These are phyloP conservation scores for Microdochium paspali DNA, from an alignment of 2,329 filamentous ascomycete genomes.

Conservation along the genomic window DNA sequence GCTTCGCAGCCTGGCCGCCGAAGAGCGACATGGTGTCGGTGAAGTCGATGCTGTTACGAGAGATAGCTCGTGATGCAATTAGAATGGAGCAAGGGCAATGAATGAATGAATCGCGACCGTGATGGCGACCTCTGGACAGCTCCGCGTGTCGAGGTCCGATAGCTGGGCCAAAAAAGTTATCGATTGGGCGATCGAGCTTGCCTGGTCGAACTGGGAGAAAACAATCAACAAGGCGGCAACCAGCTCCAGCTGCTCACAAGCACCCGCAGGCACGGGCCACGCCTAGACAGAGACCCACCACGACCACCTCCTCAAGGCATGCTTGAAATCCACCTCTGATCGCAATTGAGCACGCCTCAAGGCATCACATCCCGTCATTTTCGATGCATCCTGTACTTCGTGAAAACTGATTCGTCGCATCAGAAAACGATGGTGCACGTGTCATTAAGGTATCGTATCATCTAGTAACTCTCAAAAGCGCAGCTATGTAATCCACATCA, in stretches of 20 bases:
- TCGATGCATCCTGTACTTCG: neutral
- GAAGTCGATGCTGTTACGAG: neutral
- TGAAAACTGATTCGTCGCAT: no score
- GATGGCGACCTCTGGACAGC: neutral
- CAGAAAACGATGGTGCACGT: neutral
- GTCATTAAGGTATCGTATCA: neutral
- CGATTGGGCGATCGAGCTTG: neutral
- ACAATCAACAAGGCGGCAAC: neutral
- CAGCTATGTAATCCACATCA: neutral
- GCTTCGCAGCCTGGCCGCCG: slow-evolving; percentile 1
- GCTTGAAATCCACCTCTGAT: no score
- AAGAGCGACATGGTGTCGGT: slow-evolving; percentile 12
- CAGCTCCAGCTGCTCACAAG: neutral
- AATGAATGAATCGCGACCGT: neutral
- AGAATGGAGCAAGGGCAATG: neutral
- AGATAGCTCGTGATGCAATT: neutral
- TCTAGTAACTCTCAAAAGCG: neutral
- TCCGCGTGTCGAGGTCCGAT: neutral
- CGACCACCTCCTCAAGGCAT: no score
- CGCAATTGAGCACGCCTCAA: no score
- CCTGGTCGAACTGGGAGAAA: neutral
- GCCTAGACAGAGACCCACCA: neutral
- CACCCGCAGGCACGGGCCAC: neutral
- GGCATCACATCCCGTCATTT: neutral
- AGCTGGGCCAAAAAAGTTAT: neutral